These are phyloP conservation scores for Aureobasidium leucospermi DNA, from an alignment of 2,329 filamentous ascomycete genomes.

Conservation along the genomic window DNA sequence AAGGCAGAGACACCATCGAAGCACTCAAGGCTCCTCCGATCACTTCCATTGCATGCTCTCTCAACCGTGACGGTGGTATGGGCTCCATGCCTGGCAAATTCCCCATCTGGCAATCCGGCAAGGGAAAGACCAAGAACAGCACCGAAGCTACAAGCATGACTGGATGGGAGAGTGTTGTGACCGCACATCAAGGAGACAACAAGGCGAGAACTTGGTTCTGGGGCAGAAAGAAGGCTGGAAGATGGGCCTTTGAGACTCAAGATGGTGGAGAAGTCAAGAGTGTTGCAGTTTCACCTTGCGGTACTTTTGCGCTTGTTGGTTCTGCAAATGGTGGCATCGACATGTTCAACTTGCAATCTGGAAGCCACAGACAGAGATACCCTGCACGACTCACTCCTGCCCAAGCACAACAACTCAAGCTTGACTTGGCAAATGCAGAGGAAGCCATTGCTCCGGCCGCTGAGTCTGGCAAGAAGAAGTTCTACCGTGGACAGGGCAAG, in stretches of 20 bases:
- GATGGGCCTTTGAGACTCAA: slow-evolving; percentile 85
- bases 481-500: slow-evolving; percentile 53
- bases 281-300: slow-evolving; percentile 83
- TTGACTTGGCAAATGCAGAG: slow-evolving; percentile 45
- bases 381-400: slow-evolving; percentile 70
- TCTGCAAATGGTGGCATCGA: slow-evolving; percentile 78
- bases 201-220: slow-evolving; percentile 96
- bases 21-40: slow-evolving; percentile 83
- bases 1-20: slow-evolving; percentile 38
- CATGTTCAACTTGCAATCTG: slow-evolving; percentile 96
- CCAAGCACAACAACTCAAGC: slow-evolving; percentile 68
- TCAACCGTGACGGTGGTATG: slow-evolving; percentile 93
- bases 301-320: slow-evolving; percentile 86
- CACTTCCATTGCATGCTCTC: slow-evolving; percentile 79
- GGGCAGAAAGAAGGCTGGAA: slow-evolving; percentile 84
- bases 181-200: slow-evolving; percentile 78
- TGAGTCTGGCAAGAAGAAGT: slow-evolving; percentile 29
- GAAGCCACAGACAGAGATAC: slow-evolving; percentile 78
- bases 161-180: slow-evolving; percentile 95
- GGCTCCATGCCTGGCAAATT: slow-evolving; percentile 73
- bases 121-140: slow-evolving; percentile 53
- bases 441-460: slow-evolving; percentile 34
- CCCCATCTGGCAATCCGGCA: slow-evolving; percentile 73
- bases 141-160: slow-evolving; percentile 69
- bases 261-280: slow-evolving; percentile 76